These are phyloP conservation scores for Ophiosphaerella korrae DNA, from an alignment of 2,329 filamentous ascomycete genomes.

Conservation along the genomic window DNA sequence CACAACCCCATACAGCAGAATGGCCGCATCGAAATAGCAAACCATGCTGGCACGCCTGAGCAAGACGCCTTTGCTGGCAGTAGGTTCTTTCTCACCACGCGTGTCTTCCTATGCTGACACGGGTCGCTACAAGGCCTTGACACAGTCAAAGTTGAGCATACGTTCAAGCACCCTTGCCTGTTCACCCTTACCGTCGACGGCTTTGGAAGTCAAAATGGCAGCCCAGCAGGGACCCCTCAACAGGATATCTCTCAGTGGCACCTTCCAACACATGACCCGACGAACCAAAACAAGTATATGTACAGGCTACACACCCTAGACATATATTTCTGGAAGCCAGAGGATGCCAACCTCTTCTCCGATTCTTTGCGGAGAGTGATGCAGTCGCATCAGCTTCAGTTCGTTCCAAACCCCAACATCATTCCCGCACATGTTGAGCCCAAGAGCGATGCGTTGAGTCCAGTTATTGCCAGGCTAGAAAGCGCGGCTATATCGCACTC, in stretches of 20 bases:
- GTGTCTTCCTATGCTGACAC: constrained; percentile 21
- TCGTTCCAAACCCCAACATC: constrained; percentile 45
- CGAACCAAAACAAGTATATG: constrained; percentile 78
- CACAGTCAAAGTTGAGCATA: constrained; percentile 68
- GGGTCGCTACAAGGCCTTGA: constrained; percentile 62
- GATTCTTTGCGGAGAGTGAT: constrained; percentile 70
- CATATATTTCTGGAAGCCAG: constrained; percentile 78
- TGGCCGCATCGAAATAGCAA: constrained; percentile 77
- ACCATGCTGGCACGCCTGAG: constrained; percentile 73
- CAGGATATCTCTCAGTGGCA: constrained; percentile 69
- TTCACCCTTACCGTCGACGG: constrained; percentile 69
- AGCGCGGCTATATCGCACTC: constrained; percentile 68
- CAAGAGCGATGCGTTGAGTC: constrained; percentile 61
- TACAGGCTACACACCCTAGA: constrained; percentile 78
- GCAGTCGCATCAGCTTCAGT: constrained; percentile 59
- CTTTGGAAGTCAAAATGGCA: constrained; percentile 37
- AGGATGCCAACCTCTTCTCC: constrained; percentile 73
- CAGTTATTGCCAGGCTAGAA: constrained; percentile 76
- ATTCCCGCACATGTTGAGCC: constrained; percentile 50
- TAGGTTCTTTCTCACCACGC: constrained; percentile 51
- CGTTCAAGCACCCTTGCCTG: constrained; percentile 74
- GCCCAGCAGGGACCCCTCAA: constrained; percentile 46
- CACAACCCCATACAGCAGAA: constrained; percentile 71
- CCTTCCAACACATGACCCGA: constrained; percentile 72
- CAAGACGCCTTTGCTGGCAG: constrained; percentile 81